These are phyloP conservation scores for Aspergillus pseudonomiae DNA, from an alignment of 2,329 filamentous ascomycete genomes.

Conservation along the genomic window DNA sequence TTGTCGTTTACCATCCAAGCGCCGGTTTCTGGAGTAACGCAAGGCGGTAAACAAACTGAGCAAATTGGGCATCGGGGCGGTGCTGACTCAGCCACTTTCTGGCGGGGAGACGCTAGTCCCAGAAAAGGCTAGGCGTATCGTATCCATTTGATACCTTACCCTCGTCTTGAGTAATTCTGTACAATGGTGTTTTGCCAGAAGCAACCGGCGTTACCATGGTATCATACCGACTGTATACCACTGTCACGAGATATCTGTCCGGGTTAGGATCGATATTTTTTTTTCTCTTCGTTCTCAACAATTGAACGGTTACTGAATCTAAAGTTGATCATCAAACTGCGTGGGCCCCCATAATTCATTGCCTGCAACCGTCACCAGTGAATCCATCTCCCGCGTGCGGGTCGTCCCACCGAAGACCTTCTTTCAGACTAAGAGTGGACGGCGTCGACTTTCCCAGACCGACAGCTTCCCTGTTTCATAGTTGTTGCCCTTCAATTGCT, in stretches of 20 bases:
- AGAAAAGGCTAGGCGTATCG: conserved; percentile 18
- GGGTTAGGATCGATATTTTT: neutral
- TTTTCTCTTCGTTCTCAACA: neutral
- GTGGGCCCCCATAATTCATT: neutral
- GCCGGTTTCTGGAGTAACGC: conserved; percentile 36
- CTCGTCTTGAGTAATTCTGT: neutral
- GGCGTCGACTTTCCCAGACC: conserved; percentile 7
- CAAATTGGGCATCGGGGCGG: too few relatives aligned
- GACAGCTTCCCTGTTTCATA: conserved; percentile 11
- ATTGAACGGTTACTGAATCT: neutral
- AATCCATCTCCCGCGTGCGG: conserved; percentile 12
- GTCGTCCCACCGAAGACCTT: conserved; percentile 12
- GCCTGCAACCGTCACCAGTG: neutral
- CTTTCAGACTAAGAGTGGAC: conserved; percentile 9
- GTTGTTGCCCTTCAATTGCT: conserved; percentile 4
- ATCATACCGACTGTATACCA: neutral
- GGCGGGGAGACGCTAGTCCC: conserved; percentile 18
- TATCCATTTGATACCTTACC: neutral
- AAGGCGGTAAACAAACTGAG: conserved; percentile 36
- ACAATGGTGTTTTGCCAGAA: neutral
- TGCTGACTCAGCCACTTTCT: conserved; percentile 31
- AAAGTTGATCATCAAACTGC: neutral
- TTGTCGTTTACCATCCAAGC: conserved; percentile 7
- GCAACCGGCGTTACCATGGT: neutral
- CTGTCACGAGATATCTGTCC: neutral